These are phyloP conservation scores for Guillardia theta DNA, from an alignment of 78 protist species.

Conservation along the genomic window DNA sequence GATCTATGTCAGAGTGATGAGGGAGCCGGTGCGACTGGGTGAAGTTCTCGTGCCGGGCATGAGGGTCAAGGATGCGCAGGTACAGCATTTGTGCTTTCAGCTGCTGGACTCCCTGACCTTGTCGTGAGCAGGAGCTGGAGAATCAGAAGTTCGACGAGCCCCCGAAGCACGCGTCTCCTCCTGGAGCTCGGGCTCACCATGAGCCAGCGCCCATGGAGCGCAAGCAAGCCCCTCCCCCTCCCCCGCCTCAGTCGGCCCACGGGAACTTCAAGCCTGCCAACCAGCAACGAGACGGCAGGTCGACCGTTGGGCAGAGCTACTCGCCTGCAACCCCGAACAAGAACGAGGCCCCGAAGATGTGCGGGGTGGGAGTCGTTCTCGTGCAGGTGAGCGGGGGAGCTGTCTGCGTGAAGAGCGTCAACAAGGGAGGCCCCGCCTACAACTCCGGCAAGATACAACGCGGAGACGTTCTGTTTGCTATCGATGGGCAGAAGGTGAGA, in stretches of 20 bases:
- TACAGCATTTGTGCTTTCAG: neutral
- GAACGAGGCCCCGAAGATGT: neutral
- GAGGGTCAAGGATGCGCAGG: neutral
- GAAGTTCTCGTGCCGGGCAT: constrained; percentile 2
- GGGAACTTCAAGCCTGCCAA: neutral
- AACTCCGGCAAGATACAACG: neutral
- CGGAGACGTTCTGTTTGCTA: neutral
- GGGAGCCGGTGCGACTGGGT: constrained; percentile 27
- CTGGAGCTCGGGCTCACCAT: no score
- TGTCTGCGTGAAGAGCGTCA: neutral
- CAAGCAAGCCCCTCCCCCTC: no score
- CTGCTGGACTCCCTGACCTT: neutral
- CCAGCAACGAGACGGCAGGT: neutral
- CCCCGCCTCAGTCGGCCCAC: neutral
- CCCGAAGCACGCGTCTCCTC: no score
- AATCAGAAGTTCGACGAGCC: neutral
- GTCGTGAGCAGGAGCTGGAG: neutral
- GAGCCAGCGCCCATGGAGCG: no score
- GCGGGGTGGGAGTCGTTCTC: neutral
- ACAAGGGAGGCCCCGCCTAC: constrained; percentile 22
- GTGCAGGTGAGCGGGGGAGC: constrained; percentile 10
- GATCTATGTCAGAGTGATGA: neutral
- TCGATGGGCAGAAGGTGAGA: neutral
- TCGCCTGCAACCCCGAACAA: neutral
- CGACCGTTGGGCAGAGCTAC: neutral